phyloP scores from a whole-genome alignment of 345 rosid genomes.

The Mercurialis annua region DNA sequence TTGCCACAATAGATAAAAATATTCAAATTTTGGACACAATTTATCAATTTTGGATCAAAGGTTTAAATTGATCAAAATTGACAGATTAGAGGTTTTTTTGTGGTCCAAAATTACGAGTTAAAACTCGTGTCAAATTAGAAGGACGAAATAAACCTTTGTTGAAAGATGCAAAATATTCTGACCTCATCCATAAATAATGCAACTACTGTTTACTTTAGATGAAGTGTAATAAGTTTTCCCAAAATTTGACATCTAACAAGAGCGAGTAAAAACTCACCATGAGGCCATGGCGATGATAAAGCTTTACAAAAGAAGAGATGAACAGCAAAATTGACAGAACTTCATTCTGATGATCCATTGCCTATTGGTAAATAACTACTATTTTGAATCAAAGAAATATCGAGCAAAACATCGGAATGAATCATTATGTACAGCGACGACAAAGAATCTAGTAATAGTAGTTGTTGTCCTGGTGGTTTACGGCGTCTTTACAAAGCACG shows the following conservation, averaged over 20 bases:
- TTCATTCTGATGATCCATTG: not conserved
- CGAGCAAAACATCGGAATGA: not conserved
- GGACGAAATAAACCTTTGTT: too few species aligned
- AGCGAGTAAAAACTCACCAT: not conserved
- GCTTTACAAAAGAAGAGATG: constrained; percentile 1
- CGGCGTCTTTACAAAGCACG: constrained; percentile 21
- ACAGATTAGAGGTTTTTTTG: too few species aligned
- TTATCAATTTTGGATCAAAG: too few species aligned
- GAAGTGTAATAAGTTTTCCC: not conserved
- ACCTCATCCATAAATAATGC: too few species aligned
- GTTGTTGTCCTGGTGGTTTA: constrained; percentile 15
- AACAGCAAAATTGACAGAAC: constrained; percentile 10
- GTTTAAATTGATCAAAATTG: too few species aligned
- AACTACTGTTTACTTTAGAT: not conserved
- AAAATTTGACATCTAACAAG: not conserved
- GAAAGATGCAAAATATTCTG: too few species aligned
- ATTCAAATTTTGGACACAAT: too few species aligned
- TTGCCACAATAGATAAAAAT: too few species aligned
- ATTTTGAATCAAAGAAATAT: not conserved
- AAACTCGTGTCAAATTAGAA: too few species aligned
- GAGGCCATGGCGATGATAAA: constrained; percentile 3
- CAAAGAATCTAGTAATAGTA: constrained; percentile 10
- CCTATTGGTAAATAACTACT: not conserved
- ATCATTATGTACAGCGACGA: constrained; percentile 1
- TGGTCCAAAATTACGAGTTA: too few species aligned